A percentile compares a stretch with the other conserved stretches of the same genome.
Conservation (phyloP, 1,284 basidiomycete species). For the Melampsora occidentalis region DNA sequence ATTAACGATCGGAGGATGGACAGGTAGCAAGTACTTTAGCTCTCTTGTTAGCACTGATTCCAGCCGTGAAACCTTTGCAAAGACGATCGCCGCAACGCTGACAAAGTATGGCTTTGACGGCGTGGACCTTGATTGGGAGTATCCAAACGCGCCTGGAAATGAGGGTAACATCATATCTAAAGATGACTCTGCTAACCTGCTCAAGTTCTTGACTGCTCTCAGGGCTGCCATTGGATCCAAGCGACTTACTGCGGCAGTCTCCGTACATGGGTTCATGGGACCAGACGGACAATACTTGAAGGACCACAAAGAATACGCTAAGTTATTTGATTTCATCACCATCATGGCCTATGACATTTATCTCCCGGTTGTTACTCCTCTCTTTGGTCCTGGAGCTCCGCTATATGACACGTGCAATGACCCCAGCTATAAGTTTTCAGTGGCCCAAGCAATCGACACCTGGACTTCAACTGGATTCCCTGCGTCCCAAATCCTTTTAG, state of each 20-base stretch:
- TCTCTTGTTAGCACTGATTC: conserved; percentile 22
- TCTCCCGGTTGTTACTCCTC: conserved; percentile 2
- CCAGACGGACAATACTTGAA: conserved; percentile 28
- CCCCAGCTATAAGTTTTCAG: conserved; percentile 16
- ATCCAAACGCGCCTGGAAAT: conserved; percentile 26
- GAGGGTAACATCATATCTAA: conserved; percentile 27
- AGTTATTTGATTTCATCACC: conserved; percentile 36
- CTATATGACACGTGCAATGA: conserved; percentile 42
- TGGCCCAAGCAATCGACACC: conserved; percentile 11
- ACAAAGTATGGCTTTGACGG: conserved; percentile 26
- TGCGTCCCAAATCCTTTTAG: conserved; percentile 33
- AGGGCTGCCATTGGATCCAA: conserved; percentile 24
- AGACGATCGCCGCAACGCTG: conserved; percentile 7
- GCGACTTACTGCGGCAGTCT: conserved; percentile 26
- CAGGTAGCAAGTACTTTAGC: conserved; percentile 28
- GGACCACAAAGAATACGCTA: conserved; percentile 28
- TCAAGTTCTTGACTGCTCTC: conserved; percentile 26
- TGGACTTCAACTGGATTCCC: conserved; percentile 41
- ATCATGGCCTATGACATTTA: conserved; percentile 43
- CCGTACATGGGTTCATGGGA: conserved; percentile 35
- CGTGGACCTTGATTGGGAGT: conserved; percentile 41
- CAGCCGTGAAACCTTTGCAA: conserved; percentile 19
- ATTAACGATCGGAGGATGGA: conserved; percentile 35
- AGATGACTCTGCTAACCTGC: conserved; percentile 35
- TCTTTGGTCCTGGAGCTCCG: conserved; percentile 32